These are phyloP conservation scores for Hsuehochloa calcarea DNA, from an alignment of 176 grass and related monocot genomes.

Conservation along the genomic window DNA sequence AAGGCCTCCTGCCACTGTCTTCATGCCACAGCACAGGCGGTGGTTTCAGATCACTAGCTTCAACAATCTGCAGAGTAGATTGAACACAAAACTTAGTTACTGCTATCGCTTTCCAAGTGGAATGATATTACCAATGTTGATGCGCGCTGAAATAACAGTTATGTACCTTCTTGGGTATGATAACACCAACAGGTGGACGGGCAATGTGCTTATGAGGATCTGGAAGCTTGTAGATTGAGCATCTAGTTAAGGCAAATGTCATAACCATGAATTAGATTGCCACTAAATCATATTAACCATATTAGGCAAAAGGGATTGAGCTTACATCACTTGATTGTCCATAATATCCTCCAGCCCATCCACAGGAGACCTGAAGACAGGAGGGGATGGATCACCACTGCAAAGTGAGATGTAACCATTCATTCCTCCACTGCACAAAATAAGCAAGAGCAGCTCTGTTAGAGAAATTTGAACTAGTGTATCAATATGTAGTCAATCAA, in stretches of 20 bases:
- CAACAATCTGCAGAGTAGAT: conserved; percentile 58
- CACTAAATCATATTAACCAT: conserved; percentile 18
- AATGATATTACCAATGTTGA: background rate
- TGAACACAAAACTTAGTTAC: conserved; percentile 25
- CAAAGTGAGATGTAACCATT: conserved; percentile 93
- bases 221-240: conserved; percentile 90
- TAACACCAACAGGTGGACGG: conserved; percentile 73
- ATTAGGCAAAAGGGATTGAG: conserved; percentile 1
- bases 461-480: conserved; percentile 16
- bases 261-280: conserved; percentile 26
- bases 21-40: conserved; percentile 96
- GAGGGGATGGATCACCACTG: conserved; percentile 81
- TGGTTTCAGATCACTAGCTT: conserved; percentile 82
- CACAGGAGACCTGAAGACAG: conserved; percentile 86
- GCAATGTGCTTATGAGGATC: conserved; percentile 88
- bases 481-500: conserved; percentile 3
- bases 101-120: background rate
- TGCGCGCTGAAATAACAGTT: conserved; percentile 5
- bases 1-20: conserved; percentile 72
- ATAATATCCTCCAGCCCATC: conserved; percentile 79
- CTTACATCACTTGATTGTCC: conserved; percentile 99
- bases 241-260: conserved; percentile 48
- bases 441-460: conserved; percentile 19
- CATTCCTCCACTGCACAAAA: conserved; percentile 86
- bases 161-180: conserved; percentile 84